Evolutionary conservation across 495 filamentous ascomycete species (phyloP).

Genomic region (Penicillium daleae): DNA sequence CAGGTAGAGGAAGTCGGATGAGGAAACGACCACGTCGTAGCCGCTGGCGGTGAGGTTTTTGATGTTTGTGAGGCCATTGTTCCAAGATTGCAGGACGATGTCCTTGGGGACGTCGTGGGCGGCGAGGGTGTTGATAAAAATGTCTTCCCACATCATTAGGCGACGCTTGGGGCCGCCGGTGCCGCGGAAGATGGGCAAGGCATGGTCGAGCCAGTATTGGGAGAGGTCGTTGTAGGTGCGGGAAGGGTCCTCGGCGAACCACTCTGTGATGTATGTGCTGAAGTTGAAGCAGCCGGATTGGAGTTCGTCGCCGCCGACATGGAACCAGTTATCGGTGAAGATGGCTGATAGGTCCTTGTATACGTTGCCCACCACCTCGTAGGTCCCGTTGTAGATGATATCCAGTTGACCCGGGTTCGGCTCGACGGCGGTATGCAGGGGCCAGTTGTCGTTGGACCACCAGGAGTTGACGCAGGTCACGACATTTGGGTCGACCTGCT

Average conservation of each 20-base stretch:
- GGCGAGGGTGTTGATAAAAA: slow-evolving; percentile 44
- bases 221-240: slow-evolving; percentile 56
- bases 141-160: slow-evolving; percentile 62
- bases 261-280: slow-evolving; percentile 47
- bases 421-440: slow-evolving; percentile 57
- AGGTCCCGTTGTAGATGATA: slow-evolving; percentile 58
- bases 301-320: slow-evolving; percentile 59
- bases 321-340: slow-evolving; percentile 59
- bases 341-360: slow-evolving; percentile 56
- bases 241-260: slow-evolving; percentile 53
- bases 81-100: slow-evolving; percentile 59
- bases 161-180: slow-evolving; percentile 41
- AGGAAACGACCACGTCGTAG: slow-evolving; percentile 59
- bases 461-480: slow-evolving; percentile 56
- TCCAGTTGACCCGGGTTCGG: slow-evolving; percentile 61
- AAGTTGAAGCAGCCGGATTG: slow-evolving; percentile 59
- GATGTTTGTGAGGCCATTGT: slow-evolving; percentile 56
- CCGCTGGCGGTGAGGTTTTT: slow-evolving; percentile 52
- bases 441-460: slow-evolving; percentile 60
- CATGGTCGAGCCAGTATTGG: slow-evolving; percentile 59
- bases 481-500: slow-evolving; percentile 55
- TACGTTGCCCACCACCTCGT: slow-evolving; percentile 54
- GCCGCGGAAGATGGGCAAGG: slow-evolving; percentile 55
- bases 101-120: slow-evolving; percentile 53
- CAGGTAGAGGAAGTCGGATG: slow-evolving; percentile 58